Base-by-base conservation (phyloP, 805 yeast genomes). In the Wickerhamomyces sydowiorum region DNA sequence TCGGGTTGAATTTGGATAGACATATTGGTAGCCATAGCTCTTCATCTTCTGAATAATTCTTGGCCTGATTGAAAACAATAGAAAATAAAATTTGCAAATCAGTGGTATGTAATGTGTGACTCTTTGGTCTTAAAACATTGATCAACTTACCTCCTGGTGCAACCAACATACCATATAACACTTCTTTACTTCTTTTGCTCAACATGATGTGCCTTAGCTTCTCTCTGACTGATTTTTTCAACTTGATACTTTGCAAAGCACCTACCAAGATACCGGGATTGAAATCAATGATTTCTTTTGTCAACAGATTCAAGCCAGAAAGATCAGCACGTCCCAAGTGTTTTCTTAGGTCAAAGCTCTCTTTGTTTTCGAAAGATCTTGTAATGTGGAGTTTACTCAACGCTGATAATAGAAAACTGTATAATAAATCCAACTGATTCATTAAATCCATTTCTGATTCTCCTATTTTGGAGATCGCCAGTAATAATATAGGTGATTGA, bases 21-120 rank as follows among this genome's bases (percentile, higher is more conserved):
- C 99, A 91, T 1, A 91, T 70, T 0, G 99, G 99, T 12, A 86
- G 76, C 98, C 98, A 93, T 44, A 88, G 76, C 55, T 90, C 96
- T 50, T 85, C 85, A 43, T 69, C 66, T 15, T 59, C 60, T 9
- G 61, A 36, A 24, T 50, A 44, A 15, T 49, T 50, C 23, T 62
- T 53, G 9, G 62, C 59, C 56, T 50, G 74, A 47, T 52, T 77
- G 52, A 76, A 77, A 2, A 91, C 76, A 64, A 88, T 75, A 15
- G 84, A 76, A 46, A 88, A 78, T 21, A 93, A 62, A 7, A 86
- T 66, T 38, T 84, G 86, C 15, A 93, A 65, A 60, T 91, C 99
- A 8, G 85, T 78, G 3, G 95, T 89, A 49, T 84, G 85, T 28
- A 91, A 60, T 7, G 82, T 74, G 60, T 91, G 98, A 23, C 75